These are phyloP conservation scores for Kwoniella mangroviensis DNA, from an alignment of 768 basidiomycete genomes.

Conservation along the genomic window DNA sequence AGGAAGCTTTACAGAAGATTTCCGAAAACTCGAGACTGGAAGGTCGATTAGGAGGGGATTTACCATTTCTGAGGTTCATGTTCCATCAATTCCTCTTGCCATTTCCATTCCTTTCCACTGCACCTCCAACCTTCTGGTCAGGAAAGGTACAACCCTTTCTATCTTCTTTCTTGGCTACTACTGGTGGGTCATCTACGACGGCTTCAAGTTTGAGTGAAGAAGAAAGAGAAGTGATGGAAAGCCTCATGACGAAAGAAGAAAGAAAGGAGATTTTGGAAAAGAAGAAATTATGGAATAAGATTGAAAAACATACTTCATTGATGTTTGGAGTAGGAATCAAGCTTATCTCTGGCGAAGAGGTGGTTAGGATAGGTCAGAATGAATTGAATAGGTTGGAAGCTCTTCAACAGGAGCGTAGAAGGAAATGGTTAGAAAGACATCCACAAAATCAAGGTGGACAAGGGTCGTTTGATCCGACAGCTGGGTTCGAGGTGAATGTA, in stretches of 20 bases:
- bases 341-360: slow-evolving; percentile 73
- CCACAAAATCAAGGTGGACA: slow-evolving; percentile 1
- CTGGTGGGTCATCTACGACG: slow-evolving; percentile 54
- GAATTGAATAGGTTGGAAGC: slow-evolving; percentile 80
- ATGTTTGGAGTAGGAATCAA: slow-evolving; percentile 82
- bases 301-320: slow-evolving; percentile 82
- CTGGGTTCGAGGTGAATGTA: slow-evolving; percentile 84
- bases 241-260: slow-evolving; percentile 52
- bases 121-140: slow-evolving; percentile 89
- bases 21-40: slow-evolving; percentile 35
- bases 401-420: slow-evolving; percentile 65
- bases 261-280: slow-evolving; percentile 61
- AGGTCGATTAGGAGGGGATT: slow-evolving; percentile 62
- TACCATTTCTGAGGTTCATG: slow-evolving; percentile 86
- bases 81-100: slow-evolving; percentile 92
- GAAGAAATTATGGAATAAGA: slow-evolving; percentile 71
- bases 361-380: slow-evolving; percentile 82
- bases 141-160: slow-evolving; percentile 95
- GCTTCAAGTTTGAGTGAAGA: slow-evolving; percentile 28
- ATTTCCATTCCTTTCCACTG: slow-evolving; percentile 90
- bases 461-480: slow-evolving; percentile 1
- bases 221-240: slow-evolving; percentile 41
- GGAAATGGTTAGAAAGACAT: slow-evolving; percentile 60
- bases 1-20: slow-evolving; percentile 37
- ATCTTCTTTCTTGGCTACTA: slow-evolving; percentile 76